Evolutionary conservation across 1,284 basidiomycete species (phyloP), one percentile per base, ranked within the genome.

Genomic region (Heliocybe sulcata): DNA sequence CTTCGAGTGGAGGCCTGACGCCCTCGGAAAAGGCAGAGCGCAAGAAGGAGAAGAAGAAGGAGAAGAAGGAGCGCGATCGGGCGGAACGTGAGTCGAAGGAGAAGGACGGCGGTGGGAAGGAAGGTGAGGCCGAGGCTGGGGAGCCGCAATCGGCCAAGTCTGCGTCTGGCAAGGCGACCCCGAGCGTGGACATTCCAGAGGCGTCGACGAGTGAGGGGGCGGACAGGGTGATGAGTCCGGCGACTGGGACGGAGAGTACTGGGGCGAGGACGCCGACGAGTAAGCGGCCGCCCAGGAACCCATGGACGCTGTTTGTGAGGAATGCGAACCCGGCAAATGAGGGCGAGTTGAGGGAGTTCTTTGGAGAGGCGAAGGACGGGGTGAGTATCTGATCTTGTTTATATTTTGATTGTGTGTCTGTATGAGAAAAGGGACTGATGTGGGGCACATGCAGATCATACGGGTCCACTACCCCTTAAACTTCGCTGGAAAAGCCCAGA

Each of bases 261-360:
- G 87, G 88, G 8, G 72, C 73, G 29, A 77, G 86, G 54, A 87
- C 86, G 35, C 86, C 88, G 23, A 85, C 82, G 59, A 76, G 79
- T 51, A 75, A 75, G 54, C 75, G 81, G 59, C 76, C 81, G 2
- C 71, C 79, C n/a, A 75, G 87, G 48, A 84, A 91, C 69, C 88
- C 90, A 9, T 90, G 86, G 81, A 94, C 92, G 2, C 77, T 95
- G 54, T 94, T 90, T 69, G 81, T 94, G 77, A 83, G 87, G 59
- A 76, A 90, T 67, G 74, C 78, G 2, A 66, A 73, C 4, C 67
- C 80, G 8, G 77, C 82, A 2, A 78, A 72, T 11, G 92, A 95
- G 59, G 66, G 72, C 0, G 89, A 92, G 55, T 66, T 95, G 20
- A 79, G 81, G 59, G 83, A 85, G 14, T 90, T 92, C 70, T 94